Evolutionary conservation across 495 filamentous ascomycete species (phyloP).

Genomic region (Penicillium tannophilum): DNA sequence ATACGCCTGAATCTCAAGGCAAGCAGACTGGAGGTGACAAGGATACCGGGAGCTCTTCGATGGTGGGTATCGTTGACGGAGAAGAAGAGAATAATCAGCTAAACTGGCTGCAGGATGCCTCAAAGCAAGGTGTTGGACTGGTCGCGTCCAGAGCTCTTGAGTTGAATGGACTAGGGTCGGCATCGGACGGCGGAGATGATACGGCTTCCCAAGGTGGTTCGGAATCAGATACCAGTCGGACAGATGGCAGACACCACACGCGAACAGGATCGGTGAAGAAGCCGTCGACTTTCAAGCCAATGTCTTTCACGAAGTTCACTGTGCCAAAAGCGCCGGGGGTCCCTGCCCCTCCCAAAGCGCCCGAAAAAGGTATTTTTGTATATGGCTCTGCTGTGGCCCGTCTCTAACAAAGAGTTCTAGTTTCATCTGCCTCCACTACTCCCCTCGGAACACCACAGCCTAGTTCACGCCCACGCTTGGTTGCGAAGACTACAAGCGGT

Average conservation of each 20-base stretch:
- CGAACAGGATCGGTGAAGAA: constrained; percentile 79
- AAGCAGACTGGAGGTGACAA: constrained; percentile 34
- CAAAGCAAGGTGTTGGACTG: constrained; percentile 36
- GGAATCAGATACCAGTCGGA: constrained; percentile 52
- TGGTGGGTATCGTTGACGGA: constrained; percentile 30
- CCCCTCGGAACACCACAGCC: constrained; percentile 45
- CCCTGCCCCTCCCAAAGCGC: constrained; percentile 54
- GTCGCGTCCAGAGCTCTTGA: constrained; percentile 48
- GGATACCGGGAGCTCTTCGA: constrained; percentile 31
- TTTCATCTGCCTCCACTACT: constrained; percentile 41
- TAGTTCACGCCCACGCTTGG: constrained; percentile 59
- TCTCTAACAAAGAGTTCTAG: constrained; percentile 37
- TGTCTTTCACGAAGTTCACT: constrained; percentile 84
- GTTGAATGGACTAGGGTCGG: constrained; percentile 44
- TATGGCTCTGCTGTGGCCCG: not conserved
- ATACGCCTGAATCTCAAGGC: constrained; percentile 14
- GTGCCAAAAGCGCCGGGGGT: constrained; percentile 55
- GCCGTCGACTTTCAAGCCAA: constrained; percentile 85
- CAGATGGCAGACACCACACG: constrained; percentile 60
- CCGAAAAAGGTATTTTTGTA: constrained; percentile 53
- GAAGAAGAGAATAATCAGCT: constrained; percentile 17
- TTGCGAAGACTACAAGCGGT: constrained; percentile 66
- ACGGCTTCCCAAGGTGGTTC: constrained; percentile 50
- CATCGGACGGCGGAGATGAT: constrained; percentile 49
- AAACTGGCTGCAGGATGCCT: constrained; percentile 35